Evolutionary conservation across 192 early-diverging fungal genomes (phyloP).

Genomic region (Backusella westeae): DNA sequence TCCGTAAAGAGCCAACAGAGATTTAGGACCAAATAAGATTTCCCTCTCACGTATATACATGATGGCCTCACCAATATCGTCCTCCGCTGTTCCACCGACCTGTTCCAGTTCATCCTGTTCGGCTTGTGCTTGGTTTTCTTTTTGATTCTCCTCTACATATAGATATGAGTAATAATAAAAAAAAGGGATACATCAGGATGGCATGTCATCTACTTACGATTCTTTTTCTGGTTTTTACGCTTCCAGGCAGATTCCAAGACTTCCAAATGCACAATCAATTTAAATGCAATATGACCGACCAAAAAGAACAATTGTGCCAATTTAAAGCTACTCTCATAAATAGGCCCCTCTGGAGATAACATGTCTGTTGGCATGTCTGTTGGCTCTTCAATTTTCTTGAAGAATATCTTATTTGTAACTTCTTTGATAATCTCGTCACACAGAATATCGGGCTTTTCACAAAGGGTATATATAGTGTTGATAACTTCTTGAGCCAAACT

Average conservation of each 20-base stretch:
- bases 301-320: conserved; percentile 88
- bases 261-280: conserved; percentile 96
- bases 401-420: conserved; percentile 65
- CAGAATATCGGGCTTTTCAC: conserved; percentile 87
- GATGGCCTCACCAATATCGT: conserved; percentile 93
- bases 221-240: conserved; percentile 58
- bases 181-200: neutral
- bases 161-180: neutral
- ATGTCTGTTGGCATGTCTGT: neutral
- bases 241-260: conserved; percentile 93
- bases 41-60: conserved; percentile 87
- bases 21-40: conserved; percentile 76
- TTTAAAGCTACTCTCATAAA: conserved; percentile 58
- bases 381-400: neutral
- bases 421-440: conserved; percentile 75
- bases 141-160: conserved; percentile 27
- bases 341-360: neutral
- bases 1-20: conserved; percentile 79
- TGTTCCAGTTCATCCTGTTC: conserved; percentile 88
- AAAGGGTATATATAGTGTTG: conserved; percentile 87
- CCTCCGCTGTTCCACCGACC: conserved; percentile 89
- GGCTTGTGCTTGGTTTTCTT: conserved; percentile 38
- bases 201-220: conserved; percentile 13
- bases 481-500: conserved; percentile 90
- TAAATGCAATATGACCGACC: conserved; percentile 94